Evolutionary conservation across 192 early-diverging fungal species (phyloP).

Genomic region (Coemansia sp.): DNA sequence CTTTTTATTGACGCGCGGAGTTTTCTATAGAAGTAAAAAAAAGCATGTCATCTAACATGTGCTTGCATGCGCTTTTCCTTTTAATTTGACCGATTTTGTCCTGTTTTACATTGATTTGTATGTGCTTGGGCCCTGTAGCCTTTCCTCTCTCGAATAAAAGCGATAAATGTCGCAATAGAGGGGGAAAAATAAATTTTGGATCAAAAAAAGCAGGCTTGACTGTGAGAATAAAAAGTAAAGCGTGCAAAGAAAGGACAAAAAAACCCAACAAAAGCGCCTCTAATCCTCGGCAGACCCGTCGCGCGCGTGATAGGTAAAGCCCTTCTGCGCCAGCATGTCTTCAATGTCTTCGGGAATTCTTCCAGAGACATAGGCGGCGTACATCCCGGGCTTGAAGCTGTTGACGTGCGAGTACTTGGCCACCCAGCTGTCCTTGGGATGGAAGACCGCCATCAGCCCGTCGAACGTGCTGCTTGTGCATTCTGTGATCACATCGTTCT

Average conservation of each 20-base stretch:
- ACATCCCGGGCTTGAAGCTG: slow-evolving; percentile 61
- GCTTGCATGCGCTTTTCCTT: background rate
- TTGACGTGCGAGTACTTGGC: slow-evolving; percentile 63
- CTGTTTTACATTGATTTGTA: too few species aligned
- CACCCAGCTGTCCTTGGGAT: slow-evolving; percentile 74
- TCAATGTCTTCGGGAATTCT: slow-evolving; percentile 72
- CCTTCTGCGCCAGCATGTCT: slow-evolving; percentile 64
- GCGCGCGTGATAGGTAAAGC: slow-evolving; percentile 67
- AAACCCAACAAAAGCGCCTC: background rate
- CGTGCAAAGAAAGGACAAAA: background rate
- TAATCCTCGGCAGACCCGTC: slow-evolving; percentile 58
- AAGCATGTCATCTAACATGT: background rate
- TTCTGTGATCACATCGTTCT: slow-evolving; percentile 61
- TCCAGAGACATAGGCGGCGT: slow-evolving; percentile 72
- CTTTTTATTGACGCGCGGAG: background rate
- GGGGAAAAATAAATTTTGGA: background rate
- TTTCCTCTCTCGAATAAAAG: too few species aligned
- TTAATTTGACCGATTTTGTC: too few species aligned
- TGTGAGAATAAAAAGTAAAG: slow-evolving; percentile 8
- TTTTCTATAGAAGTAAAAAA: background rate
- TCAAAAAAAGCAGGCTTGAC: background rate
- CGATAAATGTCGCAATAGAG: too few species aligned
- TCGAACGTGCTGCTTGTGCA: slow-evolving; percentile 79
- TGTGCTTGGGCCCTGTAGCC: too few species aligned
- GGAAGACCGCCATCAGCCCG: slow-evolving; percentile 70